phyloP scores from a whole-genome alignment of 495 filamentous ascomycete species.

The Neurospora sp. region DNA sequence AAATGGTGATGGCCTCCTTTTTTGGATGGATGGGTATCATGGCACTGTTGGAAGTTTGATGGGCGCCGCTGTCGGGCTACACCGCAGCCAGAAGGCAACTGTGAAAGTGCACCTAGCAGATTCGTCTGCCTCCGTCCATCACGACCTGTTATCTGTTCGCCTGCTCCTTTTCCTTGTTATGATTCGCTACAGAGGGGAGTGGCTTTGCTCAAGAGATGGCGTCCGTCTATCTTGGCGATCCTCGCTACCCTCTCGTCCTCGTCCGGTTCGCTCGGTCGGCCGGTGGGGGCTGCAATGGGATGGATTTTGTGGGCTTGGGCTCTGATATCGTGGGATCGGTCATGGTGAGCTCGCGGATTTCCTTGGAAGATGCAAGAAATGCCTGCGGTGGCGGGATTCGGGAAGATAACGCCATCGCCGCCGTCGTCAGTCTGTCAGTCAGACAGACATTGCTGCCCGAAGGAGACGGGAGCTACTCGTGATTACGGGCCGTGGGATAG shows the following conservation, averaged over 20 bases:
- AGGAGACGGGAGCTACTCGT: neutral
- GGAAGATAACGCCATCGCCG: neutral
- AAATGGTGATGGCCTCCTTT: neutral
- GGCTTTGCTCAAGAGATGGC: neutral
- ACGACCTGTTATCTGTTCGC: neutral
- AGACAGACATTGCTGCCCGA: neutral
- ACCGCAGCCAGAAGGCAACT: neutral
- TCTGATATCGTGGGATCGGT: neutral
- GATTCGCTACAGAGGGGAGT: neutral
- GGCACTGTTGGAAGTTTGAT: neutral
- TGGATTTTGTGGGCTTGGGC: neutral
- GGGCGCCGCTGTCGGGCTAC: neutral
- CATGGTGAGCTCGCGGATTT: neutral
- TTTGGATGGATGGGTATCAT: neutral
- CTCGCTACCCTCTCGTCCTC: neutral
- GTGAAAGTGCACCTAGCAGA: neutral
- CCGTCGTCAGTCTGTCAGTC: neutral
- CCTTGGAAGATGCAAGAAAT: neutral
- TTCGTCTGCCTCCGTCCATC: neutral
- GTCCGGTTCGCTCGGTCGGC: neutral
- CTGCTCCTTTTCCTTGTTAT: neutral
- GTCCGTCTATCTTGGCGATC: neutral
- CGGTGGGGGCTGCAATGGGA: neutral
- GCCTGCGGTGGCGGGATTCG: neutral
- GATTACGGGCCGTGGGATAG: neutral